Evolutionary conservation across 2,329 filamentous ascomycete species (phyloP), one percentile per base, ranked within the genome.

Genomic region (Dissoconium aciculare): DNA sequence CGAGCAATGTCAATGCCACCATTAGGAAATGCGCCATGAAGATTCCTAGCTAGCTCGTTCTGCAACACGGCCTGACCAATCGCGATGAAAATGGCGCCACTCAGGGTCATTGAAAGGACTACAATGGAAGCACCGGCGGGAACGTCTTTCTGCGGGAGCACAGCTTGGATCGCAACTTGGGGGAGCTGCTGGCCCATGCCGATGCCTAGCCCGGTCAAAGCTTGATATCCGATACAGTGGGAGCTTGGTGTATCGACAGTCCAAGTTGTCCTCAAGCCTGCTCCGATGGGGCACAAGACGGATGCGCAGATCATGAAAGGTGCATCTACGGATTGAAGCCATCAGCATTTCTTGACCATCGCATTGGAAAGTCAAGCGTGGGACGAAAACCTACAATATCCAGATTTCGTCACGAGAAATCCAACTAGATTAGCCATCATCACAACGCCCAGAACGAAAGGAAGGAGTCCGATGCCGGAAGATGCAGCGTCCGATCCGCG

Each of bases 381-480:
- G n/a, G n/a, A n/a, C n/a, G n/a, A n/a, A n/a, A n/a, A n/a, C n/a
- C n/a, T n/a, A n/a, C n/a, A 23, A n/a, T 23, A 23, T 8, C 19
- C 19, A n/a, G n/a, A 23, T n/a, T n/a, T n/a, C 8, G 19, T 8
- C n/a, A 23, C n/a, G 8, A 23, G 19, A n/a, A 23, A 23, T n/a
- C 35, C 35, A 11, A 26, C 25, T 0, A 24, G 29, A 4, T 26
- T 32, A 12, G 32, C 34, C 5, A 21, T 31, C 1, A 41, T 24
- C 2, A 37, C 32, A 11, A 39, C 26, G 4, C 31, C 31, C 2
- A 43, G 23, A 21, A 63, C 57, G 26, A 60, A 42, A 3, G 62
- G 62, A 1, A 66, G 47, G 27, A 58, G 61, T 48, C 58, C 55
- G 42, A 64, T 62, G 17, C 60, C 60, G 10, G 59, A 62, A 24